Evolutionary conservation across 495 filamentous ascomycete genomes (phyloP), one percentile per base, ranked within the genome.

Genomic region (Aspergillus olivimuriae): DNA sequence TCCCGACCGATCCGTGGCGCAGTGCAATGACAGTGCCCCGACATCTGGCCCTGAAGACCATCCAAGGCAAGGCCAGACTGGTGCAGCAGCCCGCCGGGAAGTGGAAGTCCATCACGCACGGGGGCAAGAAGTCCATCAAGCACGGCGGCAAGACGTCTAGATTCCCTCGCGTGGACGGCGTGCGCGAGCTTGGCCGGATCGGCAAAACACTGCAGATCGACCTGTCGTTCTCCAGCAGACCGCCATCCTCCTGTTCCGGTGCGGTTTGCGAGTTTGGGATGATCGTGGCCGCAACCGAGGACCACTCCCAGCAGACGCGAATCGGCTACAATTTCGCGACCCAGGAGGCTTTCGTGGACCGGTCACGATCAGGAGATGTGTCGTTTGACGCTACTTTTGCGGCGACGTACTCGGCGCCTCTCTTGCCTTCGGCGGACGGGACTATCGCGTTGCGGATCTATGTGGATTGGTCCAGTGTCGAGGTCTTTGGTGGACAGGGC

Each of bases 11-110:
- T 48, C 60, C 67, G 12, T 82, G 72, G 69, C 66, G 77, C 8
- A 70, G 68, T 31, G 51, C 68, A 7, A 78, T 78, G 77, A 55
- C 65, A 16, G 47, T 73, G 3, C 73, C 76, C 7, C 62, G 76
- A 22, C n/a, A 61, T 55, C 36, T 72, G 55, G 44, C 53, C 1
- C 44, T 66, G 18, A 51, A 49, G 39, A 62, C 53, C 5, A 52
- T 58, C 14, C 34, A 42, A 8, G 38, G 35, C 2, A 55, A 50
- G 35, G 21, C 41, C 4, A 47, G 22, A 0, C 33, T 66, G 14
- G 20, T 63, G 1, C 63, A 67, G 31, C 22, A 48, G 24, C 61
- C 61, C 2, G 26, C 39, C 10, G 54, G 47, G 21, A 34, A 50
- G 9, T 57, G 44, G 53, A 14, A 18, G 1, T 47, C 50, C n/a